Evolutionary conservation across 352 stramenopile species (phyloP).

Genomic region (Globisporangium solare): DNA sequence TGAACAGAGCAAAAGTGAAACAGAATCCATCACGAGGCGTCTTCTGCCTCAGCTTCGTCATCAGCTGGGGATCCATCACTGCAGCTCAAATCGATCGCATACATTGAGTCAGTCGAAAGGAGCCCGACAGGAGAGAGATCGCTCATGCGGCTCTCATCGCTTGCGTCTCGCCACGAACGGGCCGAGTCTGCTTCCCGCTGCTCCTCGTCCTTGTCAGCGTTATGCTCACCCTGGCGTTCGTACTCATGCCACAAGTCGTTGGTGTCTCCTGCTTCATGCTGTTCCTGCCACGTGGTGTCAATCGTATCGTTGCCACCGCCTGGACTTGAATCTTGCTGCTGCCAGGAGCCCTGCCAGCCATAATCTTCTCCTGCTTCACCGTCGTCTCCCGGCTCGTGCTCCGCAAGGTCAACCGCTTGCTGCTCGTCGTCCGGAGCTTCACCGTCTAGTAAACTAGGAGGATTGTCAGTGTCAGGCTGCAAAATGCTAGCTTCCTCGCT

Average conservation of each 20-base stretch:
- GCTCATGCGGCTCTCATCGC: neutral
- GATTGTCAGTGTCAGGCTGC: no score
- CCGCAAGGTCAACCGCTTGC: neutral
- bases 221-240: neutral
- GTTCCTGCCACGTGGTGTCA: no score
- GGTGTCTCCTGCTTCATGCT: neutral
- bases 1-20: neutral
- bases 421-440: neutral
- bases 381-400: neutral
- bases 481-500: no score
- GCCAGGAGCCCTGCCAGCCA: neutral
- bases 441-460: no score
- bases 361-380: no score
- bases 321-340: neutral
- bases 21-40: no score
- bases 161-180: neutral
- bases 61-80: slow-evolving; percentile 12
- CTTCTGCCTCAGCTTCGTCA: no score
- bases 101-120: slow-evolving; percentile 47
- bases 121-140: slow-evolving; percentile 7
- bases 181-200: neutral
- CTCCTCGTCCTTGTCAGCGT: neutral
- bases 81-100: slow-evolving; percentile 44
- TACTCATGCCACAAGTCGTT: neutral
- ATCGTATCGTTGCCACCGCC: neutral